Evolutionary conservation across 75 land plant species (phyloP).

Genomic region (Selaginella moellendorffii): DNA sequence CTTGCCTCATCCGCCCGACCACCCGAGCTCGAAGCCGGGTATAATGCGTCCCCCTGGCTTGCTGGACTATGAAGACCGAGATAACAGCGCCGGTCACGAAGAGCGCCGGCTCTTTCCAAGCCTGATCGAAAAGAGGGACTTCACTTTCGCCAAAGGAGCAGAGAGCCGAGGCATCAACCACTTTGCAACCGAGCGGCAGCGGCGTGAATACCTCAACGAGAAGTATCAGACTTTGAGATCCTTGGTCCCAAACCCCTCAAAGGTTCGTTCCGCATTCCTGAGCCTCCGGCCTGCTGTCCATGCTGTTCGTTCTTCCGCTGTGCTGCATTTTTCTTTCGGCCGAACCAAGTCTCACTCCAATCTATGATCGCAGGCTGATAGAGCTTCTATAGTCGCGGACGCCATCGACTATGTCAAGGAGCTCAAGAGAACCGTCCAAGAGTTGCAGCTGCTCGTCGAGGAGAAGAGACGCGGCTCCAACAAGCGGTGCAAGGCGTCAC

Average conservation of each 20-base stretch:
- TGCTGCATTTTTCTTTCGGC: not conserved
- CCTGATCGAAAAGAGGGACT: constrained; percentile 28
- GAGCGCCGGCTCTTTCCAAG: not conserved
- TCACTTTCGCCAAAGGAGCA: constrained; percentile 16
- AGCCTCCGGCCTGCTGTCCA: not conserved
- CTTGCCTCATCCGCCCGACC: constrained; percentile 10
- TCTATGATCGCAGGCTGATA: constrained; percentile 46
- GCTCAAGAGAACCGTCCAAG: constrained; percentile 44
- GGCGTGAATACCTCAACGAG: constrained; percentile 59
- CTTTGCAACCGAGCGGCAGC: constrained; percentile 63
- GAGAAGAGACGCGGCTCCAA: constrained; percentile 24
- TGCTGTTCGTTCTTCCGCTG: not conserved
- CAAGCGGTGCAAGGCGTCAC: not conserved
- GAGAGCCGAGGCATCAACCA: constrained; percentile 25
- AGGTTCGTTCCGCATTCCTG: constrained; percentile 30
- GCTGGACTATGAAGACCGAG: constrained; percentile 3
- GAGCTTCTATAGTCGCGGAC: constrained; percentile 73
- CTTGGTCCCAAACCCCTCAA: constrained; percentile 72
- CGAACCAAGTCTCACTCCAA: too few relatives aligned
- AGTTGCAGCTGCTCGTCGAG: constrained; percentile 35
- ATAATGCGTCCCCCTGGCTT: constrained; percentile 1
- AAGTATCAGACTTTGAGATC: constrained; percentile 48
- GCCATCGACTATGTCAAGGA: constrained; percentile 85
- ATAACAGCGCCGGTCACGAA: not conserved
- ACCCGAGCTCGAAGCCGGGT: not conserved